A percentile compares a stretch with the other conserved stretches of the same genome.
Conservation (phyloP, 2,329 filamentous ascomycete genomes). For the Neofusicoccum parvum region DNA sequence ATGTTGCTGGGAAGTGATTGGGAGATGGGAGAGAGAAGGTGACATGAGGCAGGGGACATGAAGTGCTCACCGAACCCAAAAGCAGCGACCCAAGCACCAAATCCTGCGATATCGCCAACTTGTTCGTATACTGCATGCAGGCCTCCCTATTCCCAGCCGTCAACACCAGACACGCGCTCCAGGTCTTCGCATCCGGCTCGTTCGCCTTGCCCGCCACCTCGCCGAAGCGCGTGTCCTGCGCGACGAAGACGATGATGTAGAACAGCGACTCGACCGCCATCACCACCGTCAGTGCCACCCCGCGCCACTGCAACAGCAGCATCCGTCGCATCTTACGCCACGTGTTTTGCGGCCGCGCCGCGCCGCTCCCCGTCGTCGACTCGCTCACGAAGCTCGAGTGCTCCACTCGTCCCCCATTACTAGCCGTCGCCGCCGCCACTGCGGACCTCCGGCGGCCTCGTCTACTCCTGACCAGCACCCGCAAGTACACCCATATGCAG, state of each 20-base stretch:
- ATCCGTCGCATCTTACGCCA: constrained; percentile 31
- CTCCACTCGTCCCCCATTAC: not conserved
- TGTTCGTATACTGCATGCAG: constrained; percentile 31
- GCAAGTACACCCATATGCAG: constrained; percentile 38
- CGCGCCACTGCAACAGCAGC: constrained; percentile 35
- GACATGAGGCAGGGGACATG: not conserved
- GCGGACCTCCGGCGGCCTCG: not conserved
- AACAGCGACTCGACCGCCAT: constrained; percentile 31
- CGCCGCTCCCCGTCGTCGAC: not conserved
- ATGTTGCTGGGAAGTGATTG: not conserved
- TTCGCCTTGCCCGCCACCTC: constrained; percentile 27
- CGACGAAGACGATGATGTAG: constrained; percentile 35
- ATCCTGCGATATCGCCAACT: constrained; percentile 27
- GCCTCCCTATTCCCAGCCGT: constrained; percentile 28
- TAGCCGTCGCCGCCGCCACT: not conserved
- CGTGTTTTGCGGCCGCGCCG: constrained; percentile 21
- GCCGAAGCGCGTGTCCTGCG: constrained; percentile 30
- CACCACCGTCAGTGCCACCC: constrained; percentile 30
- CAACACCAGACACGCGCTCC: constrained; percentile 31
- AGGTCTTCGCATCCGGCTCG: constrained; percentile 29
- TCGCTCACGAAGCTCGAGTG: not conserved
- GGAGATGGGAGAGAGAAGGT: not conserved
- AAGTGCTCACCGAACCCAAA: constrained; percentile 31
- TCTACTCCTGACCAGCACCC: constrained; percentile 25
- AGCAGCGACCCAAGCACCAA: constrained; percentile 30